Evolutionary conservation across 179 eudicot genomes (phyloP).

Genomic region (Drosera spatulata): DNA sequence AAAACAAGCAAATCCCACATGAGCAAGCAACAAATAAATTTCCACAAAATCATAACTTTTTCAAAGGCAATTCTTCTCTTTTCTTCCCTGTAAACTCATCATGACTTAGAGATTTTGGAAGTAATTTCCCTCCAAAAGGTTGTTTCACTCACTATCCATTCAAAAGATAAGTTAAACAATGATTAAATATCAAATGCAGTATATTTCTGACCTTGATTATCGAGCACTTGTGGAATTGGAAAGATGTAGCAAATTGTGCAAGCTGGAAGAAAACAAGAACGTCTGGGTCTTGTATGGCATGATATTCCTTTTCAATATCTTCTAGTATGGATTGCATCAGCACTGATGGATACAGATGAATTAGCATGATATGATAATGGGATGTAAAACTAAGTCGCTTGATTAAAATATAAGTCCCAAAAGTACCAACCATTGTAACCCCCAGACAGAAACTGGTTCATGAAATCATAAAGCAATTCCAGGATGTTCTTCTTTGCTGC

Average conservation of each 20-base stretch:
- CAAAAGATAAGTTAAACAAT: too few relatives aligned
- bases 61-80: too few relatives aligned
- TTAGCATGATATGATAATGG: neutral
- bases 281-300: constrained; percentile 60
- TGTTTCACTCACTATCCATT: too few relatives aligned
- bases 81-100: too few relatives aligned
- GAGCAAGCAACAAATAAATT: too few relatives aligned
- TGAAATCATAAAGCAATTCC: constrained; percentile 48
- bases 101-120: too few relatives aligned
- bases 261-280: constrained; percentile 76
- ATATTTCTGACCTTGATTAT: constrained; percentile 41
- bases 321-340: constrained; percentile 75
- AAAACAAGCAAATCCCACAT: neutral
- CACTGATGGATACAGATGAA: constrained; percentile 29
- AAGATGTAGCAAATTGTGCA: constrained; percentile 69
- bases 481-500: constrained; percentile 45
- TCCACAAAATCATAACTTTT: too few relatives aligned
- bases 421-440: constrained; percentile 73
- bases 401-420: neutral
- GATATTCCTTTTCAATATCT: constrained; percentile 85
- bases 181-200: too few relatives aligned
- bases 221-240: constrained; percentile 59
- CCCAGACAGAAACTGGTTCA: constrained; percentile 72
- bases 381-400: neutral
- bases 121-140: too few relatives aligned